Evolutionary conservation across 2,329 filamentous ascomycete genomes (phyloP).

Genomic region (Akanthomyces muscarius): DNA sequence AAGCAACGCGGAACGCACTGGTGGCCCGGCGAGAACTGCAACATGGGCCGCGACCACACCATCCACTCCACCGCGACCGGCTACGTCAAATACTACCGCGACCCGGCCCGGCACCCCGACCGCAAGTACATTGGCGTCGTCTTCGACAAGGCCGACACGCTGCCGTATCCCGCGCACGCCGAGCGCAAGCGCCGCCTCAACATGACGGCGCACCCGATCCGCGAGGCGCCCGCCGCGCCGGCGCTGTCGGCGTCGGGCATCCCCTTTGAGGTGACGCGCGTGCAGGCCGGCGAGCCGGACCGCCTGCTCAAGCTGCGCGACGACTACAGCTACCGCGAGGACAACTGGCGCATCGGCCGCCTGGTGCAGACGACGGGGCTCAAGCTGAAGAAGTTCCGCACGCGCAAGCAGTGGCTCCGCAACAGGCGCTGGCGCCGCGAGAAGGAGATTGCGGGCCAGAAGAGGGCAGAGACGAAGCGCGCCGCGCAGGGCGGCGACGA

Average conservation of each 20-base stretch:
- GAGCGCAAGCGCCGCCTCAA: constrained; percentile 71
- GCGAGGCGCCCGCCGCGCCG: constrained; percentile 33
- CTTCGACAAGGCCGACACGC: constrained; percentile 73
- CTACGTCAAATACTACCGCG: constrained; percentile 96
- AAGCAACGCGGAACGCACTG: constrained; percentile 91
- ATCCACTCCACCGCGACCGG: constrained; percentile 82
- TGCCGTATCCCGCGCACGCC: constrained; percentile 73
- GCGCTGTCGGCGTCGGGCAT: constrained; percentile 48
- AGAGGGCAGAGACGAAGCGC: constrained; percentile 35
- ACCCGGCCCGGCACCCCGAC: constrained; percentile 75
- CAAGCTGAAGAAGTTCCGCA: constrained; percentile 46
- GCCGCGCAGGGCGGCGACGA: constrained; percentile 29
- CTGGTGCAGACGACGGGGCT: constrained; percentile 49
- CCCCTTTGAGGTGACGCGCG: constrained; percentile 43
- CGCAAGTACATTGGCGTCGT: constrained; percentile 93
- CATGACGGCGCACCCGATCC: constrained; percentile 56
- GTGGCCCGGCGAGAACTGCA: constrained; percentile 93
- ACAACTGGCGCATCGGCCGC: constrained; percentile 56
- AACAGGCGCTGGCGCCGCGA: constrained; percentile 41
- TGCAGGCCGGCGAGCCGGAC: constrained; percentile 39
- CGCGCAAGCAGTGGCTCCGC: constrained; percentile 47
- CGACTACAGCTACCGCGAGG: constrained; percentile 58
- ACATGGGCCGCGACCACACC: constrained; percentile 93
- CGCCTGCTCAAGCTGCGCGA: constrained; percentile 47
- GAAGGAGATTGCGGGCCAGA: constrained; percentile 39